Evolutionary conservation across 2,329 filamentous ascomycete genomes (phyloP), one percentile per base, ranked within the genome.

Genomic region (Bisporella sp.): DNA sequence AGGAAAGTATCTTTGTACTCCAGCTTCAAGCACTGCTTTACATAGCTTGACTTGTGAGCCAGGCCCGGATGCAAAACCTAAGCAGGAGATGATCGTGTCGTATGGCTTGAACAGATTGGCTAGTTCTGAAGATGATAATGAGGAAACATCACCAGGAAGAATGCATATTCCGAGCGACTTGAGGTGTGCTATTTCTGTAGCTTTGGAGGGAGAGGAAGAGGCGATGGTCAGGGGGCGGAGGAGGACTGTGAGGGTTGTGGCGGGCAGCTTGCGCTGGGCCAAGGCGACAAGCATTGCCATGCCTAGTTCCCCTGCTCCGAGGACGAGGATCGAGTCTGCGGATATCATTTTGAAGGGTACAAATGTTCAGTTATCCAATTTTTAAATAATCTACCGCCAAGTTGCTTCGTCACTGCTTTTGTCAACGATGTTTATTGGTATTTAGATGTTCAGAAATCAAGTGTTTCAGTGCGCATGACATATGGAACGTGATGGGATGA

Each of bases 301-400:
- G 45, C 82, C 84, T 11, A 87, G 75, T 67, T 87, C 82, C 51
- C 82, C 83, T n/a, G 79, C 78, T 47, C 84, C 82, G 51, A 87
- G 68, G 46, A 87, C 70, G 46, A 86, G 78, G 50, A 85, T 54
- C 21, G 21, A 21, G 21, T 21, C 21, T 21, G 21, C 21, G 21
- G 21, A 21, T 21, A 3, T 3, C 21, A 21, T 21, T 21, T 21
- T 21, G 21, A 21, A 21, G 21, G 21, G 21, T 21, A 21, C 21
- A 21, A 21, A 21, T 3, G 21, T 21, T 21, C 21, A 21, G 21
- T 21, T 21, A 21, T 21, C 21, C 21, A 21, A 21, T 21, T 21
- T 21, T 21, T 2, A 21, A 21, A 21, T 21, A 21, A 21, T 21
- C 2, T 21, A 21, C 21, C 3, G 21, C 21, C 21, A 21, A 21